Conservation (phyloP, 1,139 yeast genomes). For the Candida buenavistaensis region DNA sequence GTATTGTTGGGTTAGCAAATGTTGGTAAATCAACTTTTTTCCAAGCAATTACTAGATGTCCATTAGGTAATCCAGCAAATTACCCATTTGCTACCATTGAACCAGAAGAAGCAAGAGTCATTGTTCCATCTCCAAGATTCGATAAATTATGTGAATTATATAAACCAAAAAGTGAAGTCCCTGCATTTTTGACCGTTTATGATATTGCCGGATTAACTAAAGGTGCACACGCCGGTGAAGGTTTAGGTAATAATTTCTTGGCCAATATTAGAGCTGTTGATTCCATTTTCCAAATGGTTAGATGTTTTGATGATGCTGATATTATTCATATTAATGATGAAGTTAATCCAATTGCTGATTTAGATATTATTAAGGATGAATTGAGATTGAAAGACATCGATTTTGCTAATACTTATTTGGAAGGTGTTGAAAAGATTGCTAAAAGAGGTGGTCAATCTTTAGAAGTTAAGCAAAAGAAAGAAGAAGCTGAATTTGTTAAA, state of each 20-base stretch:
- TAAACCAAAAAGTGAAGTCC: conserved; percentile 84
- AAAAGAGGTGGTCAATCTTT: conserved; percentile 94
- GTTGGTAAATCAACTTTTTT: conserved; percentile 94
- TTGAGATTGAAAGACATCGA: conserved; percentile 96
- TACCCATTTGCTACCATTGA: conserved; percentile 98
- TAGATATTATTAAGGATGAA: conserved; percentile 89
- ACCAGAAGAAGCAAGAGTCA: conserved; percentile 97
- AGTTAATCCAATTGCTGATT: conserved; percentile 93
- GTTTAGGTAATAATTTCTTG: conserved; percentile 96
- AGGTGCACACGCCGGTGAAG: conserved; percentile 98
- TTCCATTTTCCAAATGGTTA: conserved; percentile 95
- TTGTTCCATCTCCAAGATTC: conserved; percentile 91
- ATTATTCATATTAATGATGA: conserved; percentile 98
- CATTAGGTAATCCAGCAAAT: conserved; percentile 97
- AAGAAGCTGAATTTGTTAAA: conserved; percentile 81
- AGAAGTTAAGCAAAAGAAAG: conserved; percentile 93
- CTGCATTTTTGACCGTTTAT: conserved; percentile 90
- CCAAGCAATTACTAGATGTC: conserved; percentile 86
- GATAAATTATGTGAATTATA: conserved; percentile 71
- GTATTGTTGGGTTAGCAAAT: conserved; percentile 96
- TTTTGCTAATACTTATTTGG: conserved; percentile 88
- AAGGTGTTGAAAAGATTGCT: conserved; percentile 81
- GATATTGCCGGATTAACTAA: conserved; percentile 98
- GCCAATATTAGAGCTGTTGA: conserved; percentile 98
- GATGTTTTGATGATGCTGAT: conserved; percentile 98